A percentile compares a stretch with the other conserved stretches of the same genome.
phyloP scores from a whole-genome alignment of 1,284 basidiomycete species.

The Leucoagaricus sp. region DNA sequence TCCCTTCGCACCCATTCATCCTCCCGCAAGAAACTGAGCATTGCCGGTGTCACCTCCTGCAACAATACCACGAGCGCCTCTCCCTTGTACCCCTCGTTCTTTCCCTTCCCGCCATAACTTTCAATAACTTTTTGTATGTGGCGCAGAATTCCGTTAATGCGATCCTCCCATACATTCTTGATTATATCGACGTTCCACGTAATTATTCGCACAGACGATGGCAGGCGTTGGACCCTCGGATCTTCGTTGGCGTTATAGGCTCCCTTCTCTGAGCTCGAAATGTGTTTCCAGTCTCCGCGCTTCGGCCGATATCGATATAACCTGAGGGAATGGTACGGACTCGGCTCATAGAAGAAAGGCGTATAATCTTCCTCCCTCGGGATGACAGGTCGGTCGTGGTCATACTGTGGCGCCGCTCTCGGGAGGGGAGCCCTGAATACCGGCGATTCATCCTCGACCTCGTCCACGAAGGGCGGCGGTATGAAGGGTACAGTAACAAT shows the following conservation, averaged over 20 bases:
- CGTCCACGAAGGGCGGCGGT: constrained; percentile 19
- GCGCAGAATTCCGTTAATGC: constrained; percentile 49
- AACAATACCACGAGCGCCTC: constrained; percentile 59
- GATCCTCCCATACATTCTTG: constrained; percentile 35
- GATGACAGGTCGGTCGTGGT: constrained; percentile 6
- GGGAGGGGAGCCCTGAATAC: background rate
- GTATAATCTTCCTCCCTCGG: constrained; percentile 1
- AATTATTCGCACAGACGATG: constrained; percentile 47
- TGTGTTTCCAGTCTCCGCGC: constrained; percentile 41
- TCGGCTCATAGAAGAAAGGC: constrained; percentile 23
- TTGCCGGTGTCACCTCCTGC: constrained; percentile 57
- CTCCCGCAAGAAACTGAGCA: constrained; percentile 47
- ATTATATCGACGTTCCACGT: constrained; percentile 71
- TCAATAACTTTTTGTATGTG: constrained; percentile 54
- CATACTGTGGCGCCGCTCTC: background rate
- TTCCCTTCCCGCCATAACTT: constrained; percentile 24
- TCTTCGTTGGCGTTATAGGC: background rate
- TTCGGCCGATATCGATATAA: constrained; percentile 37
- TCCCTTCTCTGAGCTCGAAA: constrained; percentile 23
- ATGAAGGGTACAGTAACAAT: constrained; percentile 24
- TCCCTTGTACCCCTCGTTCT: constrained; percentile 22
- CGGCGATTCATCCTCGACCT: no score
- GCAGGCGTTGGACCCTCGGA: constrained; percentile 26
- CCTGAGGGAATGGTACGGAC: constrained; percentile 25
- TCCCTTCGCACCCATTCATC: constrained; percentile 61